Evolutionary conservation across 2,329 filamentous ascomycete species (phyloP).

Genomic region (Penicillium brevicompactum): DNA sequence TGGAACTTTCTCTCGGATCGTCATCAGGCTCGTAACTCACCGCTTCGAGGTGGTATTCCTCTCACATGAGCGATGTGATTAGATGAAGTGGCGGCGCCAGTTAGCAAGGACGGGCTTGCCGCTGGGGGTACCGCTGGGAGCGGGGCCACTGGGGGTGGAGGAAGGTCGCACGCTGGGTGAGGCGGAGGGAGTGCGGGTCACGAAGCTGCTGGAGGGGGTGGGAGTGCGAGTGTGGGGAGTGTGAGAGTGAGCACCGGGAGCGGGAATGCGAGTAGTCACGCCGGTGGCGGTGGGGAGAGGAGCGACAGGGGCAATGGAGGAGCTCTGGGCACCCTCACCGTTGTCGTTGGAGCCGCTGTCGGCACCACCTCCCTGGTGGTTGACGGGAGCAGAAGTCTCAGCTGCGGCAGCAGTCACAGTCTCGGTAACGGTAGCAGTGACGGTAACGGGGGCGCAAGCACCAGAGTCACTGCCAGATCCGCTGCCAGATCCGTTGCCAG

Average conservation of each 20-base stretch:
- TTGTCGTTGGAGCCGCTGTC: background rate
- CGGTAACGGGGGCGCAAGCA: constrained; percentile 25
- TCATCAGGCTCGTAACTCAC: constrained; percentile 10
- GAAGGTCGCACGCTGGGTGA: background rate
- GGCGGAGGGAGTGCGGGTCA: constrained; percentile 29
- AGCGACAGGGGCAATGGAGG: constrained; percentile 5
- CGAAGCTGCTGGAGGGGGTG: constrained; percentile 29
- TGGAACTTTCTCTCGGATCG: constrained; percentile 15
- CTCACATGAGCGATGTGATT: constrained; percentile 7
- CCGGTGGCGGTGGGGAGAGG: constrained; percentile 13
- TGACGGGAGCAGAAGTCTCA: constrained; percentile 9
- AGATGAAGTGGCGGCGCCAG: constrained; percentile 30
- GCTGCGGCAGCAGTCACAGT: background rate
- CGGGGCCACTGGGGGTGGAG: background rate
- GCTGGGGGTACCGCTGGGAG: constrained; percentile 27
- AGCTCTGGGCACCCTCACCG: background rate
- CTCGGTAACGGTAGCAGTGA: constrained; percentile 15
- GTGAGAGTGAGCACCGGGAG: constrained; percentile 21
- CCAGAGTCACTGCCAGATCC: constrained; percentile 6
- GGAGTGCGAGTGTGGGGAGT: constrained; percentile 10
- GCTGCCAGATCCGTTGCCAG: background rate
- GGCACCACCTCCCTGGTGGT: constrained; percentile 6
- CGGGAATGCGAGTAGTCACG: constrained; percentile 8
- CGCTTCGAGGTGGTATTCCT: constrained; percentile 3
- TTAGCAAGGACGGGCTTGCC: constrained; percentile 27